Conservation (phyloP, 1,284 basidiomycete genomes). For the Moesziomyces aphidis region DNA sequence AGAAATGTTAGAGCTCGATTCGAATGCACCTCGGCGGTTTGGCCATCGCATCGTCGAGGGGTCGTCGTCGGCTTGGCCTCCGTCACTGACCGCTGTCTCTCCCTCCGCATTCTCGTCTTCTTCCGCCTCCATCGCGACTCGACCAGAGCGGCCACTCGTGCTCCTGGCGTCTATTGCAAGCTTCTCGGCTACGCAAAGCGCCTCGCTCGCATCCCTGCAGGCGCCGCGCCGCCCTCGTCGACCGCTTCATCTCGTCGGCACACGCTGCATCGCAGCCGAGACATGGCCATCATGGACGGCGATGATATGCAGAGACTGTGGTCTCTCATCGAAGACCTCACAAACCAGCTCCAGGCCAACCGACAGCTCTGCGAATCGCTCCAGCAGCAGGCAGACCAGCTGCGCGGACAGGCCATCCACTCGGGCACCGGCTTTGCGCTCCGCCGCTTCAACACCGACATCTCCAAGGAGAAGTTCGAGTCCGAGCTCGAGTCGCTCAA, state of each 20-base stretch:
- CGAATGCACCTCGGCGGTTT: slow-evolving; percentile 2
- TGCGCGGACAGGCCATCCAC: slow-evolving; percentile 79
- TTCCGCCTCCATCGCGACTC: slow-evolving; percentile 1
- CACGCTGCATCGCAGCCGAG: background rate
- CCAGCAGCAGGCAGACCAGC: slow-evolving; percentile 78
- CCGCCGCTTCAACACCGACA: slow-evolving; percentile 90
- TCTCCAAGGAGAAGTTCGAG: slow-evolving; percentile 92
- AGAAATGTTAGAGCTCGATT: background rate
- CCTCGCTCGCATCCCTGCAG: background rate
- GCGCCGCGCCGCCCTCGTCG: too few species aligned
- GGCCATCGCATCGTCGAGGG: slow-evolving; percentile 4
- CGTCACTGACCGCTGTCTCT: background rate
- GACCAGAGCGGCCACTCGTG: background rate
- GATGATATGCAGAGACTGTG: slow-evolving; percentile 62
- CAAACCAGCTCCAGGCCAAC: slow-evolving; percentile 82
- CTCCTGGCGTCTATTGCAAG: too few species aligned
- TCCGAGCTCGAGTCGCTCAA: slow-evolving; percentile 91
- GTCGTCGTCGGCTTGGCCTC: background rate
- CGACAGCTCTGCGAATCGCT: slow-evolving; percentile 80
- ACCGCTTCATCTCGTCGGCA: background rate
- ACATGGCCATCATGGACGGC: slow-evolving; percentile 56
- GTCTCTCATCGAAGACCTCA: slow-evolving; percentile 65
- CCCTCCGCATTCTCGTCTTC: background rate
- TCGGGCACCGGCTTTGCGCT: slow-evolving; percentile 82
- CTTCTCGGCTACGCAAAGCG: background rate